Percentiles rank a stretch among this genome's conserved stretches.
phyloP scores from a whole-genome alignment of 2,329 filamentous ascomycete genomes.

The Purpureocillium lavendulum region DNA sequence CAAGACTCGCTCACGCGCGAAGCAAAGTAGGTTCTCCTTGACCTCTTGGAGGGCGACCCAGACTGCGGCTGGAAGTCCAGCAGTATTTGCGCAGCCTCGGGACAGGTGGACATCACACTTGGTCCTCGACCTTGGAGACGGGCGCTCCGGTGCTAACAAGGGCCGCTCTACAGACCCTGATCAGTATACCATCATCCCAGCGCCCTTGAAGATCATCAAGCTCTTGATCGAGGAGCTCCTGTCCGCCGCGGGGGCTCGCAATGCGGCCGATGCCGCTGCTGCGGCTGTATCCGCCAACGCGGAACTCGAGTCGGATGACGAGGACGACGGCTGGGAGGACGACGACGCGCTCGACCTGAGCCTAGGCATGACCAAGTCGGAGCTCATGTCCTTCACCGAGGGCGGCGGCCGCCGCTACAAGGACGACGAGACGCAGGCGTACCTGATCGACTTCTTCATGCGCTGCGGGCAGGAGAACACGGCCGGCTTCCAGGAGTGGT shows the following conservation, averaged over 20 bases:
- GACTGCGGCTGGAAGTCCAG: background rate
- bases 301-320: slow-evolving; percentile 54
- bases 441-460: slow-evolving; percentile 75
- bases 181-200: slow-evolving; percentile 78
- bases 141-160: slow-evolving; percentile 17
- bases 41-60: too few relatives aligned
- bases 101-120: too few relatives aligned
- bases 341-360: slow-evolving; percentile 70
- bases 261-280: slow-evolving; percentile 52
- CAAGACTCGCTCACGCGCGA: slow-evolving; percentile 87
- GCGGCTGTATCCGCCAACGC: slow-evolving; percentile 52
- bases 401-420: slow-evolving; percentile 53
- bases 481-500: slow-evolving; percentile 49
- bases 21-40: slow-evolving; percentile 52
- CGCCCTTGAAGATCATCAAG: slow-evolving; percentile 91
- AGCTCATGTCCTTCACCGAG: slow-evolving; percentile 72
- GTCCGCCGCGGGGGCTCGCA: slow-evolving; percentile 62
- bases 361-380: slow-evolving; percentile 56
- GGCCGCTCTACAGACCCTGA: slow-evolving; percentile 58
- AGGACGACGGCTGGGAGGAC: slow-evolving; percentile 86
- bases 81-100: too few relatives aligned
- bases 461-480: slow-evolving; percentile 46
- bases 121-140: too few relatives aligned
- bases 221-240: slow-evolving; percentile 87
- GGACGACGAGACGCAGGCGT: slow-evolving; percentile 86